Conservation (phyloP, 2,329 filamentous ascomycete species). For the Aspergillus phoenicis region DNA sequence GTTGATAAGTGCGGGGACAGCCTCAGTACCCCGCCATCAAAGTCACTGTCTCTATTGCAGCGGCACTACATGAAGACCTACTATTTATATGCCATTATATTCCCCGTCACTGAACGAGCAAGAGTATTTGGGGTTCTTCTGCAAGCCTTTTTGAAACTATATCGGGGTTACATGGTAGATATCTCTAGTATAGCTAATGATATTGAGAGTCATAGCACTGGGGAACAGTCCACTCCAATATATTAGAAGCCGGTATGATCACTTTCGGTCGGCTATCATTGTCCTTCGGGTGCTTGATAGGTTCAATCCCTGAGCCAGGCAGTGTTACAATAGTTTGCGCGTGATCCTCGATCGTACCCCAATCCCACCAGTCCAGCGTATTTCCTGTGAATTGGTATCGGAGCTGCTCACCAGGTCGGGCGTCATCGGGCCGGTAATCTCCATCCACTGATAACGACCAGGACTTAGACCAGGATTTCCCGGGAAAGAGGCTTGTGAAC, state of each 20-base stretch:
- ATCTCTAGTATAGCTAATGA: no score
- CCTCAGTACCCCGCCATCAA: no score
- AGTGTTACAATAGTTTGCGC: constrained; percentile 12
- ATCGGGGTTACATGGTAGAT: no score
- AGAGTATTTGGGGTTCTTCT: no score
- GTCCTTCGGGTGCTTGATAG: constrained; percentile 6
- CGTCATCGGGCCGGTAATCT: neutral
- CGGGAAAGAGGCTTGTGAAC: neutral
- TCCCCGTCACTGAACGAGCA: no score
- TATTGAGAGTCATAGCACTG: no score
- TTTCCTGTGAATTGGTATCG: constrained; percentile 11
- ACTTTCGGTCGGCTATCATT: constrained; percentile 7
- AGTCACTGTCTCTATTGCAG: no score
- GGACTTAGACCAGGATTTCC: constrained; percentile 8
- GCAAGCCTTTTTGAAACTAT: no score
- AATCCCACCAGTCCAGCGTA: constrained; percentile 13
- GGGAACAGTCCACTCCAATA: neutral
- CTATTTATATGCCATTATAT: no score
- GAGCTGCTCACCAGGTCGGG: constrained; percentile 7
- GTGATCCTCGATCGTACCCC: constrained; percentile 1
- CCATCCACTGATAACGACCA: neutral
- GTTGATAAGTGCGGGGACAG: no score
- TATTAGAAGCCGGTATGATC: constrained; percentile 8
- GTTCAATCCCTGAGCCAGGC: constrained; percentile 9
- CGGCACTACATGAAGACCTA: no score